These are phyloP conservation scores for Collybia nuda DNA, from an alignment of 768 basidiomycete species.

Conservation along the genomic window DNA sequence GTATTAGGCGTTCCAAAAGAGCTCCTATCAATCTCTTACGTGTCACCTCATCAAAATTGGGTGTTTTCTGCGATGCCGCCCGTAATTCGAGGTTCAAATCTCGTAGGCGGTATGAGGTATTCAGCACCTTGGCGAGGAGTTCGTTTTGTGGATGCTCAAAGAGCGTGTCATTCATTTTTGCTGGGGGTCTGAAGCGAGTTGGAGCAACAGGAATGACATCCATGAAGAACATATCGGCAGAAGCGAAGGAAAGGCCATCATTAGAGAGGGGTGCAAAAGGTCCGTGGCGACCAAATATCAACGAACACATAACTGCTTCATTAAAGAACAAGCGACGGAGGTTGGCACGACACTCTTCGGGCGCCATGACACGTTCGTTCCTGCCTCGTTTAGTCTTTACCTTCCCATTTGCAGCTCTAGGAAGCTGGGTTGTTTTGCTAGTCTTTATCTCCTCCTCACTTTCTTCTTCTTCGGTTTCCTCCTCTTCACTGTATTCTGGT, in stretches of 20 bases:
- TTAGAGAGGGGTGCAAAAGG: constrained; percentile 63
- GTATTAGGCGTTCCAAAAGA: constrained; percentile 80
- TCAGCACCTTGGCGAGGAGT: constrained; percentile 76
- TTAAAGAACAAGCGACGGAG: constrained; percentile 85
- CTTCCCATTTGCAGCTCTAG: constrained; percentile 74
- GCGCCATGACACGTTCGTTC: constrained; percentile 86
- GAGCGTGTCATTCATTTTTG: constrained; percentile 85
- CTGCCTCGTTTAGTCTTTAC: constrained; percentile 76
- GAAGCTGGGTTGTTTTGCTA: constrained; percentile 33
- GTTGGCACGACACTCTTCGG: constrained; percentile 94
- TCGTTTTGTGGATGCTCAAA: constrained; percentile 98
- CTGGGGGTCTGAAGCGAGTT: constrained; percentile 93
- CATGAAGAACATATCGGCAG: constrained; percentile 97
- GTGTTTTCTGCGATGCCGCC: constrained; percentile 58
- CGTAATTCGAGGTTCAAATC: constrained; percentile 71
- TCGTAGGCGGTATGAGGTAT: constrained; percentile 76
- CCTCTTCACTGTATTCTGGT: constrained; percentile 49
- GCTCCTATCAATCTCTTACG: constrained; percentile 59
- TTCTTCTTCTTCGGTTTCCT: constrained; percentile 41
- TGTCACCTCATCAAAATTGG: constrained; percentile 46
- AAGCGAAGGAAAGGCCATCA: constrained; percentile 66
- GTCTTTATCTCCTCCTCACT: constrained; percentile 10
- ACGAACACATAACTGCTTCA: constrained; percentile 76
- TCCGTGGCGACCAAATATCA: constrained; percentile 93
- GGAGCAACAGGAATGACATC: constrained; percentile 90